phyloP scores from a whole-genome alignment of 306 rosid genomes.

The Gastrolobium villosum region DNA sequence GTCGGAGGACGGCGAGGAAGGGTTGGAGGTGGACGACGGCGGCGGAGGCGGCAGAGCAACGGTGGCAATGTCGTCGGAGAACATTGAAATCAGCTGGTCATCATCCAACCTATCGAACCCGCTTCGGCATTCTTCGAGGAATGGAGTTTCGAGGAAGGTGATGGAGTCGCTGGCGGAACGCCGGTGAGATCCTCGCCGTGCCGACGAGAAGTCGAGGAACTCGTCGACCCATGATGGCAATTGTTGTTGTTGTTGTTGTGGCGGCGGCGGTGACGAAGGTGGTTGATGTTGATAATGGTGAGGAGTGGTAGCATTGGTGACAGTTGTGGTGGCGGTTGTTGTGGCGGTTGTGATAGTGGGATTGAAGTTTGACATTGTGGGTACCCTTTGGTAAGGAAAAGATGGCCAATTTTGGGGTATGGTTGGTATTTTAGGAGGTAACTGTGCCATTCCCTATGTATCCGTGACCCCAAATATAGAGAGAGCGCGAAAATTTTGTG shows the following conservation, averaged over 20 bases:
- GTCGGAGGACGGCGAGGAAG: constrained; percentile 88
- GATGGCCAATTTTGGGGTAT: constrained; percentile 83
- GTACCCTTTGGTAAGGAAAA: constrained; percentile 57
- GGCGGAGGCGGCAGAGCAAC: constrained; percentile 52
- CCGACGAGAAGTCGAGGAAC: constrained; percentile 85
- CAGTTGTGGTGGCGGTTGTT: background rate
- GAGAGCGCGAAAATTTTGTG: constrained; percentile 36
- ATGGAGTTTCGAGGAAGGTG: constrained; percentile 73
- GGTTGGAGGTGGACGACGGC: constrained; percentile 60
- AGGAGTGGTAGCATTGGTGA: background rate
- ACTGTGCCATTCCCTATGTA: constrained; percentile 76
- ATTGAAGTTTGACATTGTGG: constrained; percentile 57
- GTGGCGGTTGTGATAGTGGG: constrained; percentile 2
- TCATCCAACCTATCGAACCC: constrained; percentile 81
- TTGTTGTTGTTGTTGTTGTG: constrained; percentile 24
- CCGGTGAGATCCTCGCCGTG: constrained; percentile 77
- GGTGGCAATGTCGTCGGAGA: constrained; percentile 67
- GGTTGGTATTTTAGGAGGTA: constrained; percentile 93
- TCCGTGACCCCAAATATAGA: constrained; percentile 47
- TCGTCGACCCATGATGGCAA: constrained; percentile 76
- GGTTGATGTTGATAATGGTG: background rate
- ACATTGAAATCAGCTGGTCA: constrained; percentile 88
- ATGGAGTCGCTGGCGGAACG: constrained; percentile 87
- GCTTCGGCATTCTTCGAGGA: constrained; percentile 64
- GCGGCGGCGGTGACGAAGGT: background rate